Percentiles rank a stretch among this genome's conserved stretches.
Evolutionary conservation across 2,329 filamentous ascomycete species (phyloP).

Genomic region (Ophiostoma populinum): DNA sequence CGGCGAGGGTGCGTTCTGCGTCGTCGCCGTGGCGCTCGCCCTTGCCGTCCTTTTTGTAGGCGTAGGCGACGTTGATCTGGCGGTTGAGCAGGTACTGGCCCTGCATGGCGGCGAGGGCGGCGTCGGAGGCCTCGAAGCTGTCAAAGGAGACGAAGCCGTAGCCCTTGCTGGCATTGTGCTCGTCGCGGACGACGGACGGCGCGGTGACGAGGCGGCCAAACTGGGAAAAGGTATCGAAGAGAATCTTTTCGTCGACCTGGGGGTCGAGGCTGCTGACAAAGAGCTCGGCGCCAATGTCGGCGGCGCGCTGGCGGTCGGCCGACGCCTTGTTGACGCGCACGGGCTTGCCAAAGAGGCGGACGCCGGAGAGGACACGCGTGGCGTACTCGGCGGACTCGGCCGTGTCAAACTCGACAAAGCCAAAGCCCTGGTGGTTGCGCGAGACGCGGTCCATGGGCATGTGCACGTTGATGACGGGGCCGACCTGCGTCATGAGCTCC

Average conservation of each 20-base stretch:
- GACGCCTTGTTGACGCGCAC: conserved; percentile 87
- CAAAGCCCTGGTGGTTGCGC: conserved; percentile 91
- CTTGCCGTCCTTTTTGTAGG: conserved; percentile 98
- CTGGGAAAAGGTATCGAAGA: conserved; percentile 85
- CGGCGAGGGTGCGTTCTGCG: conserved; percentile 79
- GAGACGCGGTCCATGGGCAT: conserved; percentile 96
- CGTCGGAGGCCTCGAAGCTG: conserved; percentile 85
- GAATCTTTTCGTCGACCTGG: conserved; percentile 86
- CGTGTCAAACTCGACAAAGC: conserved; percentile 95
- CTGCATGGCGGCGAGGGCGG: conserved; percentile 82
- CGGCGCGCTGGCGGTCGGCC: conserved; percentile 84
- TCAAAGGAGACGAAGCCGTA: conserved; percentile 92
- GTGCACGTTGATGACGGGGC: conserved; percentile 94
- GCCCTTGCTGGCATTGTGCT: conserved; percentile 75
- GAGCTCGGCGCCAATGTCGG: conserved; percentile 89
- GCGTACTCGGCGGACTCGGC: conserved; percentile 95
- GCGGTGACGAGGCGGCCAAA: conserved; percentile 74
- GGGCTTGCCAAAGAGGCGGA: conserved; percentile 82
- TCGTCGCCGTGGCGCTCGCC: conserved; percentile 90
- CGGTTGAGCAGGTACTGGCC: conserved; percentile 96
- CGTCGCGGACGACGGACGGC: conserved; percentile 86
- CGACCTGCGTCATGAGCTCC: conserved; percentile 96
- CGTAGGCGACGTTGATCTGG: conserved; percentile 90
- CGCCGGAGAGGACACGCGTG: conserved; percentile 88
- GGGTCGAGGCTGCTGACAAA: conserved; percentile 92